Percentiles rank a stretch among this genome's conserved stretches.
Evolutionary conservation across 805 yeast species (phyloP).

Genomic region (Hanseniaspora occidentalis): DNA sequence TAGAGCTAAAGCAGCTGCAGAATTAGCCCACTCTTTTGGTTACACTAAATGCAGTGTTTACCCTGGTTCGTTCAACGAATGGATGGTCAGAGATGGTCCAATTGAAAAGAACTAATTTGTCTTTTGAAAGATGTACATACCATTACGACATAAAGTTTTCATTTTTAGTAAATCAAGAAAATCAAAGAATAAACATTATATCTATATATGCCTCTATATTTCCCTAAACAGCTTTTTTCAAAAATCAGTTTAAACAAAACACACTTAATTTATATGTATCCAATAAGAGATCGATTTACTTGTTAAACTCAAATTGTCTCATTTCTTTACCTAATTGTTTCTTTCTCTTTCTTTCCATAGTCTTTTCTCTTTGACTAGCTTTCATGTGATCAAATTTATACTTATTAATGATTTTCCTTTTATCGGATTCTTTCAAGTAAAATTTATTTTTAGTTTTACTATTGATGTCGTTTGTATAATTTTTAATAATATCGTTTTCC

Average conservation of each 20-base stretch:
- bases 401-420: slow-evolving; percentile 61
- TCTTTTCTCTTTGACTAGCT: slow-evolving; percentile 61
- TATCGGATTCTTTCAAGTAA: slow-evolving; percentile 57
- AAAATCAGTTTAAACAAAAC: too few relatives aligned
- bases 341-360: slow-evolving; percentile 79
- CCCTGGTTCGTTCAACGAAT: slow-evolving; percentile 77
- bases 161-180: background rate
- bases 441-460: slow-evolving; percentile 24
- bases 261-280: too few relatives aligned
- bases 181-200: background rate
- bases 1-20: slow-evolving; percentile 83
- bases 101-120: slow-evolving; percentile 3
- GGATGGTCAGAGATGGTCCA: slow-evolving; percentile 33
- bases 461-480: slow-evolving; percentile 41
- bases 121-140: too few relatives aligned
- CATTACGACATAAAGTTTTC: too few relatives aligned
- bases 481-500: slow-evolving; percentile 50
- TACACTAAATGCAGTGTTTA: slow-evolving; percentile 77
- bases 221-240: too few relatives aligned
- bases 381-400: slow-evolving; percentile 69
- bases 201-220: too few relatives aligned
- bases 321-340: slow-evolving; percentile 74
- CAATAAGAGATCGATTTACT: too few relatives aligned
- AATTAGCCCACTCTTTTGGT: slow-evolving; percentile 82
- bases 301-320: slow-evolving; percentile 33